Evolutionary conservation across 169 alveolate genomes (phyloP), one percentile per base, ranked within the genome.

Genomic region (Eimeria necatrix): DNA sequence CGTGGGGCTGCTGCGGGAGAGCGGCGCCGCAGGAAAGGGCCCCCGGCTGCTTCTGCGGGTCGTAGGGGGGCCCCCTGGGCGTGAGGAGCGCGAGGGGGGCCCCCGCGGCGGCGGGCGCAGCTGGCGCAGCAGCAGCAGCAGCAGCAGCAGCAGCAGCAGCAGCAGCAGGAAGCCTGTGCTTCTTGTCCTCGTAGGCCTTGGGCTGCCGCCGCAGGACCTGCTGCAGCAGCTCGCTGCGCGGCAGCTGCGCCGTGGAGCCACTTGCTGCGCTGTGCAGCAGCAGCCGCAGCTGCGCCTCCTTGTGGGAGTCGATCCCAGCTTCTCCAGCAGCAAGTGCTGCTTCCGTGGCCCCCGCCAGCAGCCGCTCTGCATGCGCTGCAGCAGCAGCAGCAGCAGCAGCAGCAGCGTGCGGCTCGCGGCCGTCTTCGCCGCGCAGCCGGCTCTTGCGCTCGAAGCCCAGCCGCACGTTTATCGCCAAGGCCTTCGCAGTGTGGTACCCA

Each of bases 191-290:
- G 56, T 74, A 74, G 51, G 85, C 85, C 85, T 74, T 74, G 48
- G 85, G 85, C 85, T 74, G 85, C 26, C 85, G 20, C 51, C 85
- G 14, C 49, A 74, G 85, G 59, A 74, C 26, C 53, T 74, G 85
- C 85, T 74, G 85, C 85, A 74, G 85, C 85, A 74, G 85, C 85
- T 74, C 85, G 85, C 85, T 74, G 85, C 85, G 85, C 26, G 85
- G 85, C 59, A 74, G 85, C 20, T 74, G 85, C 53, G 85, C 85
- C 5, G 85, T 74, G 10, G 85, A 74, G 14, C 85, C 85, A n/a
- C 85, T 74, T 41, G 14, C 85, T 24, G 85, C 85, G 56, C 85
- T 74, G 56, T 41, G 85, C n/a, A 74, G 85, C 14, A 74, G 85
- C 3, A 74, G 85, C n/a, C 85, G 85, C 85, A 74, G 53, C 85